Conservation (phyloP, 73 alveolate genomes). For the Blepharisma stoltei region DNA sequence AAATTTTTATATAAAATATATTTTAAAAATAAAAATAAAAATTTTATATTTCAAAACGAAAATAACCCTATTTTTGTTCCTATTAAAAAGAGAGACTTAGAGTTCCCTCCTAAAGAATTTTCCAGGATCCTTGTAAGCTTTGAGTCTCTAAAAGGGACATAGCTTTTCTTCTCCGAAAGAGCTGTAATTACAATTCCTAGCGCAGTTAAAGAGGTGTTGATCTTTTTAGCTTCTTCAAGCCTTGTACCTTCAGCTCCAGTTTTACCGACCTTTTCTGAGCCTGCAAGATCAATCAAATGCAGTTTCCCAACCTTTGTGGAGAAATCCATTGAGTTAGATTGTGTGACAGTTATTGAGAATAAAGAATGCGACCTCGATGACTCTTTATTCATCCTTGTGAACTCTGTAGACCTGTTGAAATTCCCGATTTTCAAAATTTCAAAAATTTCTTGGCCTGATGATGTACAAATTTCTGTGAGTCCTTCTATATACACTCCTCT, state of each 20-base stretch:
- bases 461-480: constrained; percentile 87
- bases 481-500: constrained; percentile 92
- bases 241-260: constrained; percentile 56
- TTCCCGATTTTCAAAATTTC: constrained; percentile 73
- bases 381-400: background rate
- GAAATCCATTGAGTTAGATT: background rate
- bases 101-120: constrained; percentile 87
- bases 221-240: constrained; percentile 51
- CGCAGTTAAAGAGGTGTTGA: constrained; percentile 44
- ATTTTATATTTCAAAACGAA: no score
- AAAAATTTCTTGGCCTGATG: constrained; percentile 85
- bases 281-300: constrained; percentile 82
- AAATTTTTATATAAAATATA: no score
- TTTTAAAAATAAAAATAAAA: no score
- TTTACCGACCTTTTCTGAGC: constrained; percentile 60
- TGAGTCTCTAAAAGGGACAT: constrained; percentile 71
- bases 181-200: constrained; percentile 52
- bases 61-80: no score
- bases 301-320: constrained; percentile 32
- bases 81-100: no score
- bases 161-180: constrained; percentile 45
- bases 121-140: constrained; percentile 75
- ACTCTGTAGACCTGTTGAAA: background rate
- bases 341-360: background rate
- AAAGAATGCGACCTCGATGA: constrained; percentile 23